Evolutionary conservation across 2,329 filamentous ascomycete species (phyloP), one percentile per base, ranked within the genome.

Genomic region (Colletotrichum sublineola): DNA sequence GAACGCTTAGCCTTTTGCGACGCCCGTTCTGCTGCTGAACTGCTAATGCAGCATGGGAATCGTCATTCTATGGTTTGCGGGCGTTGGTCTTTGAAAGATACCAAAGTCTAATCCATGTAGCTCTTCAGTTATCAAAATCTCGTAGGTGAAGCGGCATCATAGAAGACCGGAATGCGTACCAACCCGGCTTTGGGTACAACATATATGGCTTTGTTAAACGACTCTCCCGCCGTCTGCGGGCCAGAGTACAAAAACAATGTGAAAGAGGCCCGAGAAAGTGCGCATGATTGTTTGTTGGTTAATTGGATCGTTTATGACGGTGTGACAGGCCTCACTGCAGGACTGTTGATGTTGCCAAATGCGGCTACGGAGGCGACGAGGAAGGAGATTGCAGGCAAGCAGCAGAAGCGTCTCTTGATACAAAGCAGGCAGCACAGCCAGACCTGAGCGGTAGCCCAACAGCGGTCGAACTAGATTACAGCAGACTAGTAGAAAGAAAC

Each of bases 1-100:
- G 20, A 60, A 61, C 69, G 66, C 69, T 69, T 69, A 48, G 29
- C 69, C 66, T 18, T n/a, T 69, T 72, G 42, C 66, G 66, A 67
- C 46, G 40, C 24, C 15, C 38, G 67, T 42, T 18, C 20, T 68
- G 58, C 69, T 64, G 60, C 48, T 72, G 60, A 72, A 38, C 53
- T 64, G 69, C 11, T 69, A 58, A 64, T 72, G 66, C 42, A 29
- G 31, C 11, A 44, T 60, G 53, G 60, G n/a, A 46, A 71, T 52
- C 56, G 57, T 52, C 38, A 52, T 53, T 57, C 20, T 36, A 38
- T 55, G 57, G 38, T 31, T 48, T 46, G 57, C 65, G 69, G 69
- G 60, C 66, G 36, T 64, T 64, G 69, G 29, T 40, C 53, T 70
- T 70, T 70, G 55, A 56, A 14, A 15, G 58, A 62, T 24, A 20